phyloP scores from a whole-genome alignment of 164 flowering plant genomes.

The Houttuynia cordata region DNA sequence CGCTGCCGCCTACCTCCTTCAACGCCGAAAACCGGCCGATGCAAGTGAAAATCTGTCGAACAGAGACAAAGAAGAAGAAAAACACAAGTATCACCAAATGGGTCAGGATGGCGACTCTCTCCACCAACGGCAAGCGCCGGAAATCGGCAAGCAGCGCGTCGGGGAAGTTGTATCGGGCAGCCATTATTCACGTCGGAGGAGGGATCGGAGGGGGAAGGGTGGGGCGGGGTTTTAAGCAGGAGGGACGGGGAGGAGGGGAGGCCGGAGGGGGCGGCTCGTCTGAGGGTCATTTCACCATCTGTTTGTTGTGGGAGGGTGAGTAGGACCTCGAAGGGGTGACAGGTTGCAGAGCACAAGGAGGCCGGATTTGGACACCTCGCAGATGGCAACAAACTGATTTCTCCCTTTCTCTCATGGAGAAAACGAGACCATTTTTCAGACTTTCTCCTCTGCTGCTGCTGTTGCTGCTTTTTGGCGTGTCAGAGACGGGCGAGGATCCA shows the following conservation, averaged over 20 bases:
- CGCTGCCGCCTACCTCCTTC: constrained; percentile 42
- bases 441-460: too few species aligned
- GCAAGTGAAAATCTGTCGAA: constrained; percentile 37
- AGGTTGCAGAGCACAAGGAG: constrained; percentile 21
- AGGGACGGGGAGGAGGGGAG: too few species aligned
- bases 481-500: too few species aligned
- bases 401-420: too few species aligned
- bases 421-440: too few species aligned
- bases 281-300: constrained; percentile 58
- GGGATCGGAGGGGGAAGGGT: constrained; percentile 10
- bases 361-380: constrained; percentile 52
- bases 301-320: constrained; percentile 4
- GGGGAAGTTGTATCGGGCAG: constrained; percentile 8
- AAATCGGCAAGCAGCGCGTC: constrained; percentile 18
- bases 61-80: constrained; percentile 52
- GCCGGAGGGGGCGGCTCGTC: constrained; percentile 12
- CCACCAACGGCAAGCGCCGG: constrained; percentile 45
- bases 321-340: constrained; percentile 12
- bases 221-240: constrained; percentile 7
- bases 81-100: constrained; percentile 46
- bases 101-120: constrained; percentile 45
- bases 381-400: constrained; percentile 35
- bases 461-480: too few species aligned
- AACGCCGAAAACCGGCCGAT: constrained; percentile 34
- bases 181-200: constrained; percentile 23